Percentiles rank a stretch among this genome's conserved stretches.
Evolutionary conservation across 495 filamentous ascomycete genomes (phyloP).

Genomic region (Parathielavia appendiculata): DNA sequence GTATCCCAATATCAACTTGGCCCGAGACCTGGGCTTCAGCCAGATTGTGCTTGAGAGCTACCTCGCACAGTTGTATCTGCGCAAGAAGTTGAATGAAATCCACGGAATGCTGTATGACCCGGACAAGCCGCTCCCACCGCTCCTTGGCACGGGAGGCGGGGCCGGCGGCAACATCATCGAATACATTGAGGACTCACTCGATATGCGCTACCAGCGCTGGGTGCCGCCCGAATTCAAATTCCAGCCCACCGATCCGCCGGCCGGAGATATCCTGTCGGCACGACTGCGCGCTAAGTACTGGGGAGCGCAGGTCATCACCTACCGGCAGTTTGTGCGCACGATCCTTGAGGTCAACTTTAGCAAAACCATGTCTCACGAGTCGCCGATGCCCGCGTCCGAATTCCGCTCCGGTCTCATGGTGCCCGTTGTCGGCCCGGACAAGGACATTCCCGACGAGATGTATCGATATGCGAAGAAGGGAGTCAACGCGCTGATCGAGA

Average conservation of each 20-base stretch:
- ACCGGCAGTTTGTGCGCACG: slow-evolving; percentile 70
- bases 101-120: slow-evolving; percentile 76
- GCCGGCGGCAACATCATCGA: slow-evolving; percentile 40
- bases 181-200: slow-evolving; percentile 45
- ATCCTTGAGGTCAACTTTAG: slow-evolving; percentile 48
- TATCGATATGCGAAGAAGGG: slow-evolving; percentile 51
- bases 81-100: slow-evolving; percentile 77
- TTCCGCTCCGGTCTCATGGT: slow-evolving; percentile 15
- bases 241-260: slow-evolving; percentile 60
- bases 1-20: slow-evolving; percentile 51
- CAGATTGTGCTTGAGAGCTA: slow-evolving; percentile 70
- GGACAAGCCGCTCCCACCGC: slow-evolving; percentile 27
- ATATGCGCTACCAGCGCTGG: slow-evolving; percentile 27
- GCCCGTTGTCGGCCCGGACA: slow-evolving; percentile 20
- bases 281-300: slow-evolving; percentile 91
- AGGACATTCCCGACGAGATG: slow-evolving; percentile 46
- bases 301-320: slow-evolving; percentile 84
- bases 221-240: slow-evolving; percentile 51
- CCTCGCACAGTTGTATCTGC: slow-evolving; percentile 75
- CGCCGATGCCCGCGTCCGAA: slow-evolving; percentile 23
- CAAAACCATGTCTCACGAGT: slow-evolving; percentile 21
- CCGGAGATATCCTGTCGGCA: slow-evolving; percentile 73
- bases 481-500: slow-evolving; percentile 71
- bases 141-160: not conserved
- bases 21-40: slow-evolving; percentile 39